phyloP scores from a whole-genome alignment of 2,329 filamentous ascomycete species.

The Clarireedia monteithiana region DNA sequence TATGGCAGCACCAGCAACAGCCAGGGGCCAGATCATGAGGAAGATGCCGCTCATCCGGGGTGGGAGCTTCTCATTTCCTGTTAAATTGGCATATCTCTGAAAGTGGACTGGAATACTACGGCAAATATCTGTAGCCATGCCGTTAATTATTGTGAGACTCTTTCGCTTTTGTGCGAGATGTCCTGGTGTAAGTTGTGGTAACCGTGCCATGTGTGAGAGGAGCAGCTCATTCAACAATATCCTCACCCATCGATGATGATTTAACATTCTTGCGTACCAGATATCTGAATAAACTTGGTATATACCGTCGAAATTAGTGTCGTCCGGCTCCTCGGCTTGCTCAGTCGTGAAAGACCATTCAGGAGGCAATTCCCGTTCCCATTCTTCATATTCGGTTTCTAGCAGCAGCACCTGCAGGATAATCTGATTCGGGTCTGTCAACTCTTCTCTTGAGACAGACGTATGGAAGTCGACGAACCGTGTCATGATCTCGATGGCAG shows the following conservation, averaged over 20 bases:
- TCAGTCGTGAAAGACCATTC: conserved; percentile 12
- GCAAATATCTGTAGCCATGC: conserved; percentile 21
- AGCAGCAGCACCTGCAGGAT: conserved; percentile 10
- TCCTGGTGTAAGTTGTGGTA: conserved; percentile 10
- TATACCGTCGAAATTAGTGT: conserved; percentile 11
- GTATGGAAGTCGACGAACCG: conserved; percentile 15
- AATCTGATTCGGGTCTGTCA: conserved; percentile 4
- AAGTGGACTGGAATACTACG: conserved; percentile 16
- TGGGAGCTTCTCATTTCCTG: neutral
- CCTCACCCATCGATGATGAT: conserved; percentile 20
- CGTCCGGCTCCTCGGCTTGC: neutral
- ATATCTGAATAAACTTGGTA: conserved; percentile 18
- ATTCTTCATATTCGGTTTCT: conserved; percentile 16
- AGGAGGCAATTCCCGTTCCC: conserved; percentile 16
- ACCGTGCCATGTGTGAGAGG: conserved; percentile 10
- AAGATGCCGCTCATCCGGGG: conserved; percentile 16
- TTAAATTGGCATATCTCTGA: neutral
- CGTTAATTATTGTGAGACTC: conserved; percentile 12
- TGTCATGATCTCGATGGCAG: conserved; percentile 5
- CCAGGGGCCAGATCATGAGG: conserved; percentile 18
- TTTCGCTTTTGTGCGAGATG: conserved; percentile 11
- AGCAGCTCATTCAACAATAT: conserved; percentile 22
- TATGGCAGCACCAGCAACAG: conserved; percentile 16
- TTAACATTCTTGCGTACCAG: conserved; percentile 22
- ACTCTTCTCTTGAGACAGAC: conserved; percentile 1